Percentiles rank a stretch among this genome's conserved stretches.
Evolutionary conservation across 257 asterid species (phyloP).

Genomic region (Rehmannia glutinosa): DNA sequence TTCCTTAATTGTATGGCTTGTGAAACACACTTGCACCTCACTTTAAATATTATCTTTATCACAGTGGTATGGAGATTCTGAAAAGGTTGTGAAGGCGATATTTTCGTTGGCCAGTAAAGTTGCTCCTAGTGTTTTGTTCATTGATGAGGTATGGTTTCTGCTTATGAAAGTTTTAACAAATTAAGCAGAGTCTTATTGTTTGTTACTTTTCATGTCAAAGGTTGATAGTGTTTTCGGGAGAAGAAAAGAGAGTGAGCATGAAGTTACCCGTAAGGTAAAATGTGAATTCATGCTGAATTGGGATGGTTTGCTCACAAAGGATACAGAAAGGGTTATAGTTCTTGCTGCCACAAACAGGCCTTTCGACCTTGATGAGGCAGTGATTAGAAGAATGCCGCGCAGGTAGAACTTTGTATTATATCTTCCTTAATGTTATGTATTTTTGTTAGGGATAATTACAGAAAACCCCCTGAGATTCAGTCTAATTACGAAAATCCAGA

Average conservation of each 20-base stretch:
- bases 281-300: constrained; percentile 33
- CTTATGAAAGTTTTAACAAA: background rate
- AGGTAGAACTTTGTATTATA: constrained; percentile 13
- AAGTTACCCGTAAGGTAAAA: constrained; percentile 21
- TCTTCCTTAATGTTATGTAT: background rate
- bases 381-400: constrained; percentile 25
- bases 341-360: constrained; percentile 42
- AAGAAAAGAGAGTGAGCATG: constrained; percentile 22
- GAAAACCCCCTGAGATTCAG: background rate
- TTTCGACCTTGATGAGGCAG: constrained; percentile 37
- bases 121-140: constrained; percentile 27
- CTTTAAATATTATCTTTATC: background rate
- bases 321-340: constrained; percentile 24
- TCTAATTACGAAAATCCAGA: background rate
- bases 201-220: constrained; percentile 1
- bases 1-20: background rate
- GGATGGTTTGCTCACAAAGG: constrained; percentile 34
- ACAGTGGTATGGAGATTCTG: constrained; percentile 36
- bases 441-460: background rate
- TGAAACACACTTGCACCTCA: background rate
- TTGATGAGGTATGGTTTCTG: constrained; percentile 23
- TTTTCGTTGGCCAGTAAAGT: constrained; percentile 27
- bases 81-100: constrained; percentile 29
- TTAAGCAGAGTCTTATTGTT: background rate
- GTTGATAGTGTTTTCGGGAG: constrained; percentile 34